phyloP scores from a whole-genome alignment of 2,329 filamentous ascomycete genomes.

The Trichophaea hybrida region DNA sequence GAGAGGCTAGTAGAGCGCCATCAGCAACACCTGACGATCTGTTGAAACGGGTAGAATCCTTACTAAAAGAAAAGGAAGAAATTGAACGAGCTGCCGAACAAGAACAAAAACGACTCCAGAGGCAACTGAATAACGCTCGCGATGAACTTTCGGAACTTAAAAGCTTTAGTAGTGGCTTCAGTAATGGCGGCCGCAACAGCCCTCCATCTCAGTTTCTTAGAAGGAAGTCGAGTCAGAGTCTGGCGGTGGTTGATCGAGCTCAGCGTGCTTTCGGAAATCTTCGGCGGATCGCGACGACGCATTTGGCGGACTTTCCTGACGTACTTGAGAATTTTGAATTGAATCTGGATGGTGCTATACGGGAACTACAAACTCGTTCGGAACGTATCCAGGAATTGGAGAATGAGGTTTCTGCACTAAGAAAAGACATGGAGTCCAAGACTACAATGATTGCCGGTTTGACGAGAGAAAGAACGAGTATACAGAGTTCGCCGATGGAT shows the following conservation, averaged over 20 bases:
- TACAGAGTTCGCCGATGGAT: constrained; percentile 56
- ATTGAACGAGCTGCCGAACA: constrained; percentile 57
- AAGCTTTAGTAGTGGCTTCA: constrained; percentile 19
- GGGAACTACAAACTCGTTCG: constrained; percentile 72
- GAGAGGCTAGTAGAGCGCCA: not conserved
- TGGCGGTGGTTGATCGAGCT: constrained; percentile 75
- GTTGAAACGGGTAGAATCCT: constrained; percentile 51
- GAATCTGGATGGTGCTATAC: constrained; percentile 81
- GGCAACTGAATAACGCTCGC: constrained; percentile 65
- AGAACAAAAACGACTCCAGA: constrained; percentile 70
- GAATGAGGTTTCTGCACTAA: constrained; percentile 63
- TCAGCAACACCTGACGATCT: constrained; percentile 6
- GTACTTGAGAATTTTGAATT: constrained; percentile 84
- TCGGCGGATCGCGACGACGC: constrained; percentile 73
- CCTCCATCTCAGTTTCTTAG: constrained; percentile 65
- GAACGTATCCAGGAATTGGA: constrained; percentile 86
- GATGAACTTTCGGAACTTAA: constrained; percentile 85
- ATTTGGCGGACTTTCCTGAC: constrained; percentile 69
- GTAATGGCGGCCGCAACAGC: constrained; percentile 52
- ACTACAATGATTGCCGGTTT: constrained; percentile 89
- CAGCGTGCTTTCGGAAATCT: constrained; percentile 83
- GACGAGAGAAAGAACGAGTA: constrained; percentile 57
- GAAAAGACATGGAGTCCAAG: constrained; percentile 95
- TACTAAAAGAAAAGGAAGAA: constrained; percentile 65
- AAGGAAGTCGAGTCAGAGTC: constrained; percentile 80